Percentiles rank a stretch among this genome's conserved stretches.
These are phyloP conservation scores for Acorus gramineus DNA, from an alignment of 106 monocot species.

Conservation along the genomic window DNA sequence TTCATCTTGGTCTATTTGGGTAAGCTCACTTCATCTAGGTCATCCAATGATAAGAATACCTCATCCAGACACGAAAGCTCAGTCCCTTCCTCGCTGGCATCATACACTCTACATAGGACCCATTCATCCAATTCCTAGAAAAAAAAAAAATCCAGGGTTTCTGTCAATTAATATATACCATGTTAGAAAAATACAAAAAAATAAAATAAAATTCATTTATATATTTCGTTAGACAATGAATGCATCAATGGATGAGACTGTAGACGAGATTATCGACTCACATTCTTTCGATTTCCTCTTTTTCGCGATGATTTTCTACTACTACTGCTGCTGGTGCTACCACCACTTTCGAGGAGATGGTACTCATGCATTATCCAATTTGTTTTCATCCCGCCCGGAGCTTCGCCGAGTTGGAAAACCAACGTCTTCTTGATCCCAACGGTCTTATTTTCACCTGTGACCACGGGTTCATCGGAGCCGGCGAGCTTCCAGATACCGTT, in stretches of 20 bases:
- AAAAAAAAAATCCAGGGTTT: no score
- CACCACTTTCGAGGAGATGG: conserved; percentile 30
- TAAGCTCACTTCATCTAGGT: conserved; percentile 77
- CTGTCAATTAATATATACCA: neutral
- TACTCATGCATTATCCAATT: conserved; percentile 92
- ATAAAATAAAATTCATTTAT: neutral
- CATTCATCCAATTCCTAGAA: conserved; percentile 48
- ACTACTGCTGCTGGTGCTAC: neutral
- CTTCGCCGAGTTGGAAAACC: conserved; percentile 34
- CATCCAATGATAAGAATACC: conserved; percentile 78
- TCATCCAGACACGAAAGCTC: conserved; percentile 92
- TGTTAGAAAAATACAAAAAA: neutral
- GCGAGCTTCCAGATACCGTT: conserved; percentile 52
- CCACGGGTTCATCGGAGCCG: conserved; percentile 30
- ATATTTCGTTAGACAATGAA: neutral
- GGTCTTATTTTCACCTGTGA: conserved; percentile 5
- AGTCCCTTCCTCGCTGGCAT: conserved; percentile 35
- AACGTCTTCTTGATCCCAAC: conserved; percentile 66
- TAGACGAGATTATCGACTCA: neutral
- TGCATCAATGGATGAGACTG: neutral
- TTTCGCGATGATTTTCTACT: conserved; percentile 21
- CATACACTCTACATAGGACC: conserved; percentile 70
- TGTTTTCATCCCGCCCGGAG: conserved; percentile 38
- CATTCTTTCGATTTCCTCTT: conserved; percentile 10
- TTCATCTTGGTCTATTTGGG: conserved; percentile 20